Evolutionary conservation across 2,329 filamentous ascomycete genomes (phyloP).

Genomic region (Paraconiothyrium brasiliense): DNA sequence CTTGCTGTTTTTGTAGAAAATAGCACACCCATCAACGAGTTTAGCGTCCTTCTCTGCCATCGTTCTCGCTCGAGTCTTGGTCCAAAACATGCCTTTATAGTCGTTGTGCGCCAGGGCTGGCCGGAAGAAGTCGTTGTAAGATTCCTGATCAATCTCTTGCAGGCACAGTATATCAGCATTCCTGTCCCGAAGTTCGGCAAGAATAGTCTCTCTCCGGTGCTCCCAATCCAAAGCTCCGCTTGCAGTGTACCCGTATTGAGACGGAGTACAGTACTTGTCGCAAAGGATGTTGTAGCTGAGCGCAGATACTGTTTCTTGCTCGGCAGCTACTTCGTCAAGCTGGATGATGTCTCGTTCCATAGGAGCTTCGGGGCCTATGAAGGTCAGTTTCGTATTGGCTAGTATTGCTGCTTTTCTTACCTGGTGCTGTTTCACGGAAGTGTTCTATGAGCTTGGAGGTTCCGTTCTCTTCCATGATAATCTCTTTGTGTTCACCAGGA

Average conservation of each 20-base stretch:
- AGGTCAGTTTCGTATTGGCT: conserved; percentile 21
- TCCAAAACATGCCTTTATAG: conserved; percentile 94
- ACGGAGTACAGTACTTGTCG: conserved; percentile 87
- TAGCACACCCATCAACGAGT: conserved; percentile 93
- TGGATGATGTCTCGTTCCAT: conserved; percentile 78
- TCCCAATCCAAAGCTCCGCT: conserved; percentile 85
- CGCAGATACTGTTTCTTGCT: conserved; percentile 76
- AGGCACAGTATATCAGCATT: conserved; percentile 91
- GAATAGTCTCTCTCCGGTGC: conserved; percentile 81
- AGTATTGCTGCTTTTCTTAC: conserved; percentile 62
- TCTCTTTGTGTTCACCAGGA: conserved; percentile 73
- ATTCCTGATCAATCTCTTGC: conserved; percentile 92
- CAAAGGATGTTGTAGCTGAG: conserved; percentile 97
- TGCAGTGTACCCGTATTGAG: conserved; percentile 90
- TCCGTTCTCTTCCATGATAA: conserved; percentile 85
- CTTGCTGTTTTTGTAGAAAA: conserved; percentile 96
- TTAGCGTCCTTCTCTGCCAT: conserved; percentile 91
- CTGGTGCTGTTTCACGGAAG: conserved; percentile 83
- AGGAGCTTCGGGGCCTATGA: conserved; percentile 76
- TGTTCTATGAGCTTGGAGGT: conserved; percentile 85
- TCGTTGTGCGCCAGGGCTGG: conserved; percentile 85
- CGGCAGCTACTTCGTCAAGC: conserved; percentile 67
- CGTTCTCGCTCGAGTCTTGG: conserved; percentile 87
- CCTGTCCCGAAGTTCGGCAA: conserved; percentile 80
- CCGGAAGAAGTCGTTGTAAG: conserved; percentile 89